phyloP scores from a whole-genome alignment of 768 basidiomycete genomes.

The Coprinopsis strossmayeri region DNA sequence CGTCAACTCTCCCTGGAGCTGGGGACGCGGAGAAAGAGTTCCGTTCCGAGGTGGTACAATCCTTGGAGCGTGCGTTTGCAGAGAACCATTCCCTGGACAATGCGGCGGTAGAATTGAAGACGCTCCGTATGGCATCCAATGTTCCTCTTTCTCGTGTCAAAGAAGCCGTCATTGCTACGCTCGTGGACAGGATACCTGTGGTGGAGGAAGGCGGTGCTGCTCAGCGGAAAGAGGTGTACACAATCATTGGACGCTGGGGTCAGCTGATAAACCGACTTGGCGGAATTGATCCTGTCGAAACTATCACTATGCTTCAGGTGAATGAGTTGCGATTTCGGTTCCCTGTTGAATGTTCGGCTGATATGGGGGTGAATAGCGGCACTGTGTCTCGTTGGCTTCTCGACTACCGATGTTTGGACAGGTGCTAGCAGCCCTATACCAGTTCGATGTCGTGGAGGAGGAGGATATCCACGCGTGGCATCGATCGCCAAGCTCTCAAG shows the following conservation, averaged over 20 bases:
- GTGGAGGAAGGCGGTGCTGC: constrained; percentile 46
- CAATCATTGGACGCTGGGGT: constrained; percentile 75
- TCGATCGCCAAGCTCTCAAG: constrained; percentile 46
- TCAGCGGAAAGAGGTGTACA: constrained; percentile 61
- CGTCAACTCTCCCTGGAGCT: constrained; percentile 35
- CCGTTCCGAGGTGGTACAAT: constrained; percentile 67
- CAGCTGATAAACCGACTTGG: constrained; percentile 74
- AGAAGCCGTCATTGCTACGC: constrained; percentile 81
- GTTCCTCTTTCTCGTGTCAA: constrained; percentile 81
- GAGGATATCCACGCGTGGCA: constrained; percentile 91
- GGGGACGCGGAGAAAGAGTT: constrained; percentile 63
- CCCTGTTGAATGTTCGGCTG: too few relatives aligned
- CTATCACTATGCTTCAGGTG: constrained; percentile 74
- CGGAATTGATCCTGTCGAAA: constrained; percentile 77
- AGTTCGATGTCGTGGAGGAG: constrained; percentile 87
- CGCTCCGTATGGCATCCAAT: constrained; percentile 94
- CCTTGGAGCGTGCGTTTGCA: constrained; percentile 85
- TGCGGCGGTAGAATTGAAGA: constrained; percentile 90
- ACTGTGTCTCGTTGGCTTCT: constrained; percentile 57
- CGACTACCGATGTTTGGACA: constrained; percentile 75
- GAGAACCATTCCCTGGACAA: constrained; percentile 92
- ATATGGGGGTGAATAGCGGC: too few relatives aligned
- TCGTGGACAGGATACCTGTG: constrained; percentile 68
- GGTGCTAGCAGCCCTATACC: constrained; percentile 81
- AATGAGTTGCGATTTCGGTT: constrained; percentile 12